phyloP scores from a whole-genome alignment of 2,329 filamentous ascomycete species.

The Stagonosporopsis vannaccii region DNA sequence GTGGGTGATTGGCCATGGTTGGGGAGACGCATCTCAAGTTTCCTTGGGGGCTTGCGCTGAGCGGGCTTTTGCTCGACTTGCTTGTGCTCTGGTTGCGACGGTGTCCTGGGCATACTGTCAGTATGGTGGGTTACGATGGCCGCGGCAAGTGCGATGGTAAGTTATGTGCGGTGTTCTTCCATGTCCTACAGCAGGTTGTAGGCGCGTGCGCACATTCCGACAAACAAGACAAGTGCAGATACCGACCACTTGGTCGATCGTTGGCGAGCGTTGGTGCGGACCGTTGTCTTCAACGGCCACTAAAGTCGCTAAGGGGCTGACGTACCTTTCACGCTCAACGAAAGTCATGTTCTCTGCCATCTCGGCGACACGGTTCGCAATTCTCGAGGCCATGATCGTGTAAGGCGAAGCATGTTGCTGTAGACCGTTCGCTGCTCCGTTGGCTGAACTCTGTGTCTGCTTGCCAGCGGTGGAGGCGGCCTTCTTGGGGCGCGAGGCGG shows the following conservation, averaged over 20 bases:
- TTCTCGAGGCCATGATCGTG: conserved; percentile 59
- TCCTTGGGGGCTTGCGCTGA: conserved; percentile 53
- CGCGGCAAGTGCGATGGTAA: background rate
- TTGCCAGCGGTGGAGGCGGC: conserved; percentile 25
- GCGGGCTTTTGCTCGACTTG: conserved; percentile 30
- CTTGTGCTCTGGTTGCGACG: conserved; percentile 31
- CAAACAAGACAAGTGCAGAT: background rate
- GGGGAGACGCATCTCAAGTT: conserved; percentile 59
- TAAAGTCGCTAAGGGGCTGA: conserved; percentile 5
- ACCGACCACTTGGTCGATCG: conserved; percentile 8
- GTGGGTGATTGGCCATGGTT: conserved; percentile 44
- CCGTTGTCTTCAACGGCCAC: conserved; percentile 26
- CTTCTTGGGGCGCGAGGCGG: conserved; percentile 44
- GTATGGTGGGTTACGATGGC: background rate
- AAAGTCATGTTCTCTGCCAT: conserved; percentile 63
- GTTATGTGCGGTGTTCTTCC: background rate
- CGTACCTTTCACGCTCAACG: conserved; percentile 54
- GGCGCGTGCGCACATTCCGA: background rate
- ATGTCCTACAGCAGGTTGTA: background rate
- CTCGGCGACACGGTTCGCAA: conserved; percentile 60
- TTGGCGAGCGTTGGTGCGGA: conserved; percentile 15
- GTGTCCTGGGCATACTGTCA: background rate
- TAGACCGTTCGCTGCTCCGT: conserved; percentile 39
- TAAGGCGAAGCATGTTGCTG: conserved; percentile 53
- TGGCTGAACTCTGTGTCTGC: conserved; percentile 32